Evolutionary conservation across 768 basidiomycete genomes (phyloP).

Genomic region (Xerocomellus chrysenteron): DNA sequence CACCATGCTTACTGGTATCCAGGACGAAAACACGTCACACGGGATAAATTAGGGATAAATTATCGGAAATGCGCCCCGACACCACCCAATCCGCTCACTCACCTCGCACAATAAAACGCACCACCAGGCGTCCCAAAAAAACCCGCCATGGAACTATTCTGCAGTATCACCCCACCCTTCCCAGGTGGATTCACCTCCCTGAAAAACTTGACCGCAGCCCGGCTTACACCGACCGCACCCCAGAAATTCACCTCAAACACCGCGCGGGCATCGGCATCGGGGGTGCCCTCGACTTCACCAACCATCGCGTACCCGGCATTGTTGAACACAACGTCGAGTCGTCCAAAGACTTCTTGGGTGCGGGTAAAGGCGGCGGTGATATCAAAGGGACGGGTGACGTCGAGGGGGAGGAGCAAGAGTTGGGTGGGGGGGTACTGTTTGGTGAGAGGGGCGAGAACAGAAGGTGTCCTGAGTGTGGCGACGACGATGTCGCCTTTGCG

Average conservation of each 20-base stretch:
- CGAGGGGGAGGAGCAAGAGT: constrained; percentile 38
- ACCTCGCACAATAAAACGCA: constrained; percentile 15
- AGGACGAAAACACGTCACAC: background rate
- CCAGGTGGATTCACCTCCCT: constrained; percentile 31
- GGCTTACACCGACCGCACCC: constrained; percentile 17
- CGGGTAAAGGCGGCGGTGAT: constrained; percentile 35
- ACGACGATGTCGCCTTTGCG: constrained; percentile 37
- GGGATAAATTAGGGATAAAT: no score
- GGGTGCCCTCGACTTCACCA: constrained; percentile 35
- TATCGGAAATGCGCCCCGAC: background rate
- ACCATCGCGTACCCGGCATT: constrained; percentile 37
- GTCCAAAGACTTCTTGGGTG: constrained; percentile 34
- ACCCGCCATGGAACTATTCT: constrained; percentile 10
- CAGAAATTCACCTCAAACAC: constrained; percentile 36
- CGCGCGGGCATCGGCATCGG: constrained; percentile 29
- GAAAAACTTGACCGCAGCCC: constrained; percentile 30
- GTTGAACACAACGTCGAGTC: constrained; percentile 45
- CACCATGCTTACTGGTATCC: constrained; percentile 12
- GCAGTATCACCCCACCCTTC: constrained; percentile 12
- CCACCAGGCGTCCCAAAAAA: constrained; percentile 3
- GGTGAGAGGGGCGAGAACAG: constrained; percentile 25
- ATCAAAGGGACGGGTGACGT: constrained; percentile 35
- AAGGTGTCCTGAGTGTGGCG: constrained; percentile 42
- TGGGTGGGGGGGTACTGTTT: constrained; percentile 24
- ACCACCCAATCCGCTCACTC: background rate